A percentile compares a stretch with the other conserved stretches of the same genome.
These are phyloP conservation scores for Pichia ethanolica DNA, from an alignment of 805 yeast species.

Conservation along the genomic window DNA sequence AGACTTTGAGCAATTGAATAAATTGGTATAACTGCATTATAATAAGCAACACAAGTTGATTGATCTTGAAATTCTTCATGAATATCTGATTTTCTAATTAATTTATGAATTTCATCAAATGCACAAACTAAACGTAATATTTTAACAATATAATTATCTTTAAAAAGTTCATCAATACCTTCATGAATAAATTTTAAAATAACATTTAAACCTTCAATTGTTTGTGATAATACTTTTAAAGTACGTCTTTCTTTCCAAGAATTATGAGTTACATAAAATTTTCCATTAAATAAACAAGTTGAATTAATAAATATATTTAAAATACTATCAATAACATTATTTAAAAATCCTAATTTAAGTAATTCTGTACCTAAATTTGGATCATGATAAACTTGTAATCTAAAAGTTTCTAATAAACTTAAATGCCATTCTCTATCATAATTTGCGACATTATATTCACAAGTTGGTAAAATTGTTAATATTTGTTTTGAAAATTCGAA, in stretches of 20 bases:
- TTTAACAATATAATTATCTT: conserved; percentile 26
- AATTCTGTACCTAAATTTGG: conserved; percentile 31
- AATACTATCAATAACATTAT: conserved; percentile 35
- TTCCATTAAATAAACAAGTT: conserved; percentile 3
- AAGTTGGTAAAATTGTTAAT: conserved; percentile 45
- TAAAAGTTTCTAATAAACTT: conserved; percentile 23
- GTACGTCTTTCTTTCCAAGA: conserved; percentile 13
- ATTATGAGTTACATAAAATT: conserved; percentile 7
- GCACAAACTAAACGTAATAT: conserved; percentile 40
- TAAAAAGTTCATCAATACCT: conserved; percentile 18
- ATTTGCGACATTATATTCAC: conserved; percentile 37
- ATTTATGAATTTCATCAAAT: conserved; percentile 52
- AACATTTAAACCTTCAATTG: conserved; percentile 16
- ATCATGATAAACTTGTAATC: conserved; percentile 27
- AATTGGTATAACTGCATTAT: conserved; percentile 28
- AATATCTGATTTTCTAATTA: conserved; percentile 55
- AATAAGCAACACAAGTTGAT: conserved; percentile 41
- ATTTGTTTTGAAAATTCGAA: conserved; percentile 44
- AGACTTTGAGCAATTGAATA: conserved; percentile 19
- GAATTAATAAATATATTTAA: conserved; percentile 5
- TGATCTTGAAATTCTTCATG: conserved; percentile 54
- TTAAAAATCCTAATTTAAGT: conserved; percentile 32
- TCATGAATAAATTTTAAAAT: conserved; percentile 21
- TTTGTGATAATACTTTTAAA: conserved; percentile 1
- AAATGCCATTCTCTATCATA: conserved; percentile 45